Conservation (phyloP, 176 grass and related monocot species). For the Zizania latifolia region DNA sequence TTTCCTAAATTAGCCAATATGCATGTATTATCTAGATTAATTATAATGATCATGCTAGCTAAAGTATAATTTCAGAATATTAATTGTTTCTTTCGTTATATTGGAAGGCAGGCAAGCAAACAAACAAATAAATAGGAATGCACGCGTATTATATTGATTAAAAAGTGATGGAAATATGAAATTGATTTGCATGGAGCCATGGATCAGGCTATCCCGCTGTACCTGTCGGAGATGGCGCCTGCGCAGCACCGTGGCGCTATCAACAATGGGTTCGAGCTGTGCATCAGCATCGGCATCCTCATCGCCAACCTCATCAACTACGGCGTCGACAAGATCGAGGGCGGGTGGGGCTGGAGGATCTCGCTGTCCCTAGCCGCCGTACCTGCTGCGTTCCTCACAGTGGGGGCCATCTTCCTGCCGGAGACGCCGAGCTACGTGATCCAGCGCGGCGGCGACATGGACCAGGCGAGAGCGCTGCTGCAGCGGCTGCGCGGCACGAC, state of each 20-base stretch:
- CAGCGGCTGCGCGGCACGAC: conserved; percentile 61
- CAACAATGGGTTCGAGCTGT: conserved; percentile 79
- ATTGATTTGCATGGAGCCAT: too few species aligned
- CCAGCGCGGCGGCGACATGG: conserved; percentile 45
- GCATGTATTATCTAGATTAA: too few species aligned
- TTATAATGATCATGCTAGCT: too few species aligned
- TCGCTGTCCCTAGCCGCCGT: conserved; percentile 65
- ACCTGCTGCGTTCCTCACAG: conserved; percentile 57
- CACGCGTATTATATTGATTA: too few species aligned
- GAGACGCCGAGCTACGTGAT: conserved; percentile 82
- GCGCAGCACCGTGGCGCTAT: conserved; percentile 76
- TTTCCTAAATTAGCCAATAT: too few species aligned
- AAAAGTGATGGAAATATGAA: too few species aligned
- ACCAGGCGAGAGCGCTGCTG: conserved; percentile 44
- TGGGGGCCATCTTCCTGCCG: conserved; percentile 64
- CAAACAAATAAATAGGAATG: too few species aligned
- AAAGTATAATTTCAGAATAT: too few species aligned
- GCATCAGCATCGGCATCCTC: conserved; percentile 73
- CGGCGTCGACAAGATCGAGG: conserved; percentile 42
- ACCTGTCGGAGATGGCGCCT: conserved; percentile 86
- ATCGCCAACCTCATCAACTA: conserved; percentile 85
- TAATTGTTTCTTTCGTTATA: too few species aligned
- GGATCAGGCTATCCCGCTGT: conserved; percentile 86
- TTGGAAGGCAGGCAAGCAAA: too few species aligned
- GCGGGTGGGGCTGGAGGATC: conserved; percentile 72